These are phyloP conservation scores for Mucor irregularis DNA, from an alignment of 371 early-diverging fungal genomes.

Conservation along the genomic window DNA sequence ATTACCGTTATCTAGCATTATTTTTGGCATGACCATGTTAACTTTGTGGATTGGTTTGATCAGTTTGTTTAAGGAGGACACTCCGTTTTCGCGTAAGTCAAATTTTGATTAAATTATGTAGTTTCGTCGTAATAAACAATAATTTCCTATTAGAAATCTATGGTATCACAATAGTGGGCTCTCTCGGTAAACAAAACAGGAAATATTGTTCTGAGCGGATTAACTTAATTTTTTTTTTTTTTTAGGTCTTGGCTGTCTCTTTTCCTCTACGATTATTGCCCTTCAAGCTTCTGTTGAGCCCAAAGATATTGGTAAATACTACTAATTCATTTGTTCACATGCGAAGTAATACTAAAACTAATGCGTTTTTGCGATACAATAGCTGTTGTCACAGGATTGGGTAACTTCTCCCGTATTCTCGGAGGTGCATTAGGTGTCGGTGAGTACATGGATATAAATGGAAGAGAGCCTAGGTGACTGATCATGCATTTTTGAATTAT, in stretches of 20 bases:
- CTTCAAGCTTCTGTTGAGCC: constrained; percentile 45
- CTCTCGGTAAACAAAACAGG: constrained; percentile 15
- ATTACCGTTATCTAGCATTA: constrained; percentile 19
- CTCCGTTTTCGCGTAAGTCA: constrained; percentile 30
- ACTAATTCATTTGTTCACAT: neutral
- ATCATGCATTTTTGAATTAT: neutral
- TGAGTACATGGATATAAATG: neutral
- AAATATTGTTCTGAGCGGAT: no score
- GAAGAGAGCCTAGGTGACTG: neutral
- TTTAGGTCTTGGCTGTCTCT: constrained; percentile 30
- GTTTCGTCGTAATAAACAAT: neutral
- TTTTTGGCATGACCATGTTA: constrained; percentile 40
- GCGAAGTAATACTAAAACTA: neutral
- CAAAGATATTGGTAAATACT: constrained; percentile 32
- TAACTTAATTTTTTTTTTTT: neutral
- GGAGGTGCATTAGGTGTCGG: constrained; percentile 52
- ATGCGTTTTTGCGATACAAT: neutral
- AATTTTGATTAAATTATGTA: neutral
- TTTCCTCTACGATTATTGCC: constrained; percentile 46
- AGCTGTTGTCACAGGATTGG: constrained; percentile 50
- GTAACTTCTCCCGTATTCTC: constrained; percentile 46
- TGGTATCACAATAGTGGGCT: constrained; percentile 42
- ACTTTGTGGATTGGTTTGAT: constrained; percentile 38
- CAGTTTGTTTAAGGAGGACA: constrained; percentile 27
- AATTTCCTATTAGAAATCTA: constrained; percentile 26